Conservation (phyloP, 2,329 filamentous ascomycete genomes). For the Incumbomyces lentus region DNA sequence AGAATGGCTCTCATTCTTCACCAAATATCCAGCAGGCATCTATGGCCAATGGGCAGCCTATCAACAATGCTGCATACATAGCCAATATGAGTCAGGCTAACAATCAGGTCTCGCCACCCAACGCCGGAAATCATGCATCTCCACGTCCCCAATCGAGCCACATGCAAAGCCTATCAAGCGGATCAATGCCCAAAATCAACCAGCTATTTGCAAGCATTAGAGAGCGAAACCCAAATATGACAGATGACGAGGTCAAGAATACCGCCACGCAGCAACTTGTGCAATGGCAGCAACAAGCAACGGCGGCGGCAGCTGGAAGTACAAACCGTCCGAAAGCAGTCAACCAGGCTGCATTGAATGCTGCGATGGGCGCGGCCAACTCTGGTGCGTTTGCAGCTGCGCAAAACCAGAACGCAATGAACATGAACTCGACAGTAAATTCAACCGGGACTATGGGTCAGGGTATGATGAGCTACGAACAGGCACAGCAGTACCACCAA, state of each 20-base stretch:
- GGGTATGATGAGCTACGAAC: conserved; percentile 35
- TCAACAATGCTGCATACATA: conserved; percentile 34
- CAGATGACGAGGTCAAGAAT: conserved; percentile 44
- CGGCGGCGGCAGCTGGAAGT: conserved; percentile 25
- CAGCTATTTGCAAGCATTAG: conserved; percentile 44
- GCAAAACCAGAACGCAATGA: conserved; percentile 11
- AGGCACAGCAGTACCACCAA: conserved; percentile 43
- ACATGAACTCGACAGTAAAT: conserved; percentile 21
- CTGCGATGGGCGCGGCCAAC: conserved; percentile 36
- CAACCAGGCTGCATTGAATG: conserved; percentile 44
- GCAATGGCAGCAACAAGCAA: conserved; percentile 34
- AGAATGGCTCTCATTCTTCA: conserved; percentile 34
- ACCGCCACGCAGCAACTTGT: conserved; percentile 43
- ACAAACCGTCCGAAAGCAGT: conserved; percentile 25
- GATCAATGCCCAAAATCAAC: conserved; percentile 45
- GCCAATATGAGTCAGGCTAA: conserved; percentile 34
- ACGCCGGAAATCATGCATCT: conserved; percentile 33
- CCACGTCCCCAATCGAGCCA: conserved; percentile 34
- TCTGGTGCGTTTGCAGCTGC: conserved; percentile 29
- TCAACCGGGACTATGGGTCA: conserved; percentile 6
- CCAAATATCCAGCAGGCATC: conserved; percentile 33
- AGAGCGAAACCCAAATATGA: conserved; percentile 40
- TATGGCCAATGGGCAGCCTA: conserved; percentile 28
- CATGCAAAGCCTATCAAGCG: conserved; percentile 39
- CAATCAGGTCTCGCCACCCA: conserved; percentile 35